phyloP scores from a whole-genome alignment of 345 rosid genomes.

The Populus alba region DNA sequence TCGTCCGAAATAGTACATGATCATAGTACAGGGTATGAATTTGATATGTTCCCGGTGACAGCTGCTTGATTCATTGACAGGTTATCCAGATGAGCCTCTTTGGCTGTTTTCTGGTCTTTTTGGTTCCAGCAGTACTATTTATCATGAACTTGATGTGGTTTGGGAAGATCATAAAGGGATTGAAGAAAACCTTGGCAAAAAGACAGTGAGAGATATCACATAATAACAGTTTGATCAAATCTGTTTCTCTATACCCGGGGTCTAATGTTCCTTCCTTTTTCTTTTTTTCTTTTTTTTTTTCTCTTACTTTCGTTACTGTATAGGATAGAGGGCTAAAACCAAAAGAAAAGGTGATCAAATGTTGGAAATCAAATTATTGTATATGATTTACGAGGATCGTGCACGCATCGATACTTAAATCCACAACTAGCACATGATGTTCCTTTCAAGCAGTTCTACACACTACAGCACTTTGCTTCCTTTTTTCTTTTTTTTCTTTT shows the following conservation, averaged over 20 bases:
- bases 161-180: conserved; percentile 26
- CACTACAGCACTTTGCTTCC: not conserved
- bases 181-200: conserved; percentile 27
- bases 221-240: not conserved
- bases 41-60: not conserved
- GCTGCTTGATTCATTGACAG: conserved; percentile 14
- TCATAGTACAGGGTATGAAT: not conserved
- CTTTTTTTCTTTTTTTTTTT: too few species aligned
- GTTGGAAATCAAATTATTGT: not conserved
- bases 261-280: too few species aligned
- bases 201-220: conserved; percentile 13
- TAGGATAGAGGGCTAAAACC: not conserved
- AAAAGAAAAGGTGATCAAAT: not conserved
- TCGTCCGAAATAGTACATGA: not conserved
- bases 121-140: conserved; percentile 26
- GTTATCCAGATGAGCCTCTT: conserved; percentile 26
- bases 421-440: not conserved
- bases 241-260: not conserved
- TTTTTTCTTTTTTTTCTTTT: not conserved
- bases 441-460: not conserved
- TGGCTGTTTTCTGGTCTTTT: conserved; percentile 18
- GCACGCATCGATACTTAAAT: not conserved
- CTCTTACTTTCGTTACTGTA: not conserved
- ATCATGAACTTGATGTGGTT: conserved; percentile 31
- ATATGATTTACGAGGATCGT: not conserved